These are phyloP conservation scores for Didymella segeticola DNA, from an alignment of 2,329 filamentous ascomycete species.

Conservation along the genomic window DNA sequence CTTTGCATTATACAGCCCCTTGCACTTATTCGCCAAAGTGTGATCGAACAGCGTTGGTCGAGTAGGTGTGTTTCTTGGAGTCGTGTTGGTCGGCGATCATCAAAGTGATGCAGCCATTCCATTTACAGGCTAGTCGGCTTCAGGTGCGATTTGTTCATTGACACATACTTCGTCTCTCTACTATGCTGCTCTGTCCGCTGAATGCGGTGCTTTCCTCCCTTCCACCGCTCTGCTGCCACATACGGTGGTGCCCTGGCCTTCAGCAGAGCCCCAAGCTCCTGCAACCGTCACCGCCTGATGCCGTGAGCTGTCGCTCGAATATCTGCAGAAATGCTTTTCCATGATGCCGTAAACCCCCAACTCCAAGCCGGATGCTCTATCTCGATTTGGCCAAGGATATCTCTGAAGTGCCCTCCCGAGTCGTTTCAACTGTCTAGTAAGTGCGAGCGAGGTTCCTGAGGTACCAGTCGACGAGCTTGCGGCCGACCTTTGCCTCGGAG, in stretches of 20 bases:
- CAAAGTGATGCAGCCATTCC: conserved; percentile 31
- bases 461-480: conserved; percentile 98
- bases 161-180: conserved; percentile 23
- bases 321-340: conserved; percentile 41
- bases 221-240: conserved; percentile 20
- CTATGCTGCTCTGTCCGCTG: conserved; percentile 14
- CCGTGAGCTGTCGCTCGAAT: conserved; percentile 18
- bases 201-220: conserved; percentile 21
- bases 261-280: conserved; percentile 15
- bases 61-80: conserved; percentile 8
- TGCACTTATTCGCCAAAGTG: conserved; percentile 8
- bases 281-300: conserved; percentile 18
- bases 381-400: conserved; percentile 22
- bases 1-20: conserved; percentile 1
- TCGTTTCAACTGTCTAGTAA: conserved; percentile 65
- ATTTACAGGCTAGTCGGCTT: conserved; percentile 12
- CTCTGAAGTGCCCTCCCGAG: conserved; percentile 10
- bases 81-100: conserved; percentile 15
- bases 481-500: conserved; percentile 96
- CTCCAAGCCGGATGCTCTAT: conserved; percentile 48
- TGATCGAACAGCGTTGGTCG: conserved; percentile 24
- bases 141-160: conserved; percentile 16
- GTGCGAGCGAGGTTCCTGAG: conserved; percentile 94
- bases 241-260: conserved; percentile 16
- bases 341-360: conserved; percentile 39